A percentile compares a stretch with the other conserved stretches of the same genome.
These are phyloP conservation scores for Tephrocybe sp. DNA, from an alignment of 768 basidiomycete genomes.

Conservation along the genomic window DNA sequence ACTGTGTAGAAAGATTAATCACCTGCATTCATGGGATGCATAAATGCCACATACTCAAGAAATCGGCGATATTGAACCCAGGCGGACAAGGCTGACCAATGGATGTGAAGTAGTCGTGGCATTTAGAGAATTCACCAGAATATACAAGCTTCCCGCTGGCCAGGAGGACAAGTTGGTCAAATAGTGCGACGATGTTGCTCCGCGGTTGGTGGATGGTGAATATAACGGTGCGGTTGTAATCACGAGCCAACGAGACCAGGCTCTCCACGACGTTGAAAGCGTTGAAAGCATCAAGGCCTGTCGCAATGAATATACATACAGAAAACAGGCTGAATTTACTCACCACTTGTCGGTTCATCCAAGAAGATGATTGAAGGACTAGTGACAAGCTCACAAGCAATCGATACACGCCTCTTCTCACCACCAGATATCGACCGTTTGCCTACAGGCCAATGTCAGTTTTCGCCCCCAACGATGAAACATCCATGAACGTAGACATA, in stretches of 20 bases:
- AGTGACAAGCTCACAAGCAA: constrained; percentile 97
- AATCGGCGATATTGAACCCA: constrained; percentile 98
- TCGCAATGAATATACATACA: not conserved
- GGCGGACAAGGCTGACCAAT: constrained; percentile 85
- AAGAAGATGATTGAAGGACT: constrained; percentile 94
- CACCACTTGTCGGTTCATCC: constrained; percentile 96
- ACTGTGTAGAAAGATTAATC: constrained; percentile 36
- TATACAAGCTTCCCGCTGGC: constrained; percentile 84
- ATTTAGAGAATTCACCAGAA: constrained; percentile 71
- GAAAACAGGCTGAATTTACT: constrained; percentile 18
- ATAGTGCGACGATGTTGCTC: constrained; percentile 94
- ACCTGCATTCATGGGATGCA: constrained; percentile 1
- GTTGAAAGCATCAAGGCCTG: constrained; percentile 92
- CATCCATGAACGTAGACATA: constrained; percentile 28
- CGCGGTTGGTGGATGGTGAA: constrained; percentile 99
- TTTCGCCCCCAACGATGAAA: not conserved
- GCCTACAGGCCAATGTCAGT: constrained; percentile 39
- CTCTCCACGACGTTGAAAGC: constrained; percentile 93
- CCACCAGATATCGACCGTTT: constrained; percentile 93
- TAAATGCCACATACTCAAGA: constrained; percentile 63
- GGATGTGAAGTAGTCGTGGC: constrained; percentile 75
- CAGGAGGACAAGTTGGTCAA: constrained; percentile 87
- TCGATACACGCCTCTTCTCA: constrained; percentile 94
- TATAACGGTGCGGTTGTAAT: constrained; percentile 92
- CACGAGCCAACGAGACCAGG: constrained; percentile 77